These are phyloP conservation scores for Sarocladium oryzae DNA, from an alignment of 2,329 filamentous ascomycete genomes.

Conservation along the genomic window DNA sequence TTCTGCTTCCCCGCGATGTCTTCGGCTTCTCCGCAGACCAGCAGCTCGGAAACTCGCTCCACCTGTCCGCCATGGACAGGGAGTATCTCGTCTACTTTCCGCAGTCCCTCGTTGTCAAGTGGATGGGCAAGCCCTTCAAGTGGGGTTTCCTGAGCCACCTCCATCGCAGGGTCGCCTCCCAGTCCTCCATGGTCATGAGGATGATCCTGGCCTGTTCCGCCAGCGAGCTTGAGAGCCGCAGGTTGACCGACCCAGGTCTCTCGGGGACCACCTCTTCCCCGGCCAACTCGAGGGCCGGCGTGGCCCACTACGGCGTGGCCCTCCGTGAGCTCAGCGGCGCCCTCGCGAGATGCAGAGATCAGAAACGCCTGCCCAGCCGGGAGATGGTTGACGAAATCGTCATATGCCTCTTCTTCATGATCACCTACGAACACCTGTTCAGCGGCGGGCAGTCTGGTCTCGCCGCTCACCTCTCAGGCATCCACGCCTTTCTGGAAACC, in stretches of 20 bases:
- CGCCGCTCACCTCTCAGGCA: neutral
- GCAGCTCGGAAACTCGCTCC: neutral
- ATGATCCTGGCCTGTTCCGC: neutral
- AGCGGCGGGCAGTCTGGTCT: neutral
- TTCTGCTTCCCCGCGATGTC: neutral
- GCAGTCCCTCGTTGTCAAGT: neutral
- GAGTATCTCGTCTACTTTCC: slow-evolving; percentile 3
- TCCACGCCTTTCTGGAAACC: neutral
- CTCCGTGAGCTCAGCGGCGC: neutral
- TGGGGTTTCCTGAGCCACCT: neutral
- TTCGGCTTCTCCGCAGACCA: neutral
- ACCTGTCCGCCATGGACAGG: neutral
- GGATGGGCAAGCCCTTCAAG: neutral
- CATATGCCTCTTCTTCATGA: neutral
- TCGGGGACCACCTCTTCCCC: neutral
- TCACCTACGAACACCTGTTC: neutral
- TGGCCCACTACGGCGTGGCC: neutral
- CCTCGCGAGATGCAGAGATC: neutral
- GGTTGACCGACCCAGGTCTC: neutral
- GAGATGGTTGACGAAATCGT: neutral
- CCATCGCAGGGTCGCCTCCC: neutral
- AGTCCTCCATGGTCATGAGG: neutral
- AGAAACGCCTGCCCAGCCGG: neutral
- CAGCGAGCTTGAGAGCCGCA: slow-evolving; percentile 1
- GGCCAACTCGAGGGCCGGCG: neutral